phyloP scores from a whole-genome alignment of 352 stramenopile species.

The Pythium brachiatum region DNA sequence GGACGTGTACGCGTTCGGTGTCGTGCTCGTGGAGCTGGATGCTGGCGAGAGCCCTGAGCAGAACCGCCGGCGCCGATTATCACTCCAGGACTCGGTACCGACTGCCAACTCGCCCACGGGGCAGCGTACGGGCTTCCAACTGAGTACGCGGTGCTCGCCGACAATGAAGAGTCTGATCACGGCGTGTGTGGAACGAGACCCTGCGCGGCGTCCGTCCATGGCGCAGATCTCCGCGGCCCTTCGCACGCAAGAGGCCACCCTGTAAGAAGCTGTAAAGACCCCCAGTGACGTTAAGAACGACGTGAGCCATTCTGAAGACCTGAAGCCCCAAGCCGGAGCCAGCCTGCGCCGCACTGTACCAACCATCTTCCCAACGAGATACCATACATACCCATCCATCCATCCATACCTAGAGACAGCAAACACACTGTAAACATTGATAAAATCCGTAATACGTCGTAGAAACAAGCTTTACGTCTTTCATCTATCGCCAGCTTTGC shows the following conservation, averaged over 20 bases:
- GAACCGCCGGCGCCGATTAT: slow-evolving; percentile 46
- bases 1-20: slow-evolving; percentile 76
- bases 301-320: not conserved
- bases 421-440: not conserved
- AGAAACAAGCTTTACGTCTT: not conserved
- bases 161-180: slow-evolving; percentile 68
- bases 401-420: not conserved
- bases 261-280: slow-evolving; percentile 30
- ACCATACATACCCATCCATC: not conserved
- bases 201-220: slow-evolving; percentile 54
- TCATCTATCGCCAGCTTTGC: not conserved
- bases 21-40: slow-evolving; percentile 78
- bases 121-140: slow-evolving; percentile 49
- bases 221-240: slow-evolving; percentile 55
- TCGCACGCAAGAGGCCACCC: slow-evolving; percentile 51
- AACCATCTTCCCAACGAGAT: slow-evolving; percentile 1
- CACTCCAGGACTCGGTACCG: slow-evolving; percentile 30
- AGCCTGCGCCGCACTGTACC: not conserved
- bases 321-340: too few species aligned
- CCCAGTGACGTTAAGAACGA: not conserved
- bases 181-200: slow-evolving; percentile 58
- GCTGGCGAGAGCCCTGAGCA: slow-evolving; percentile 63
- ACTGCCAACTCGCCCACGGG: slow-evolving; percentile 33
- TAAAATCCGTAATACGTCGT: not conserved
- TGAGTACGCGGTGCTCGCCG: slow-evolving; percentile 52